Conservation (phyloP, 805 yeast species). For the Yamadazyma endophytica region DNA sequence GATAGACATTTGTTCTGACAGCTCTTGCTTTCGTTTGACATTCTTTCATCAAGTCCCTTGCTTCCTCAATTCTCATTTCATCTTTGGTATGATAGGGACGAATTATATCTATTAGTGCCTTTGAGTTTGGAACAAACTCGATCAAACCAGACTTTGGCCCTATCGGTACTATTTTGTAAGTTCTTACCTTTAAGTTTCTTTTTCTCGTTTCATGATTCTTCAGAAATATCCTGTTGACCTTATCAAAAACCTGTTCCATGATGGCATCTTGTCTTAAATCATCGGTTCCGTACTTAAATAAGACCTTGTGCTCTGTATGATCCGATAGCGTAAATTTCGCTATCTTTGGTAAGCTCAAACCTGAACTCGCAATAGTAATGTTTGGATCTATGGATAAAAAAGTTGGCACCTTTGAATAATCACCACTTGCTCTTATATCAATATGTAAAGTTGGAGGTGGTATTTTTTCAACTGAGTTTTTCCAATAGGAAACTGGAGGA, state of each 20-base stretch:
- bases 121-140: constrained; percentile 81
- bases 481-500: no score
- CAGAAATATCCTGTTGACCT: constrained; percentile 66
- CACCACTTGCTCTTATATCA: constrained; percentile 25
- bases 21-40: constrained; percentile 43
- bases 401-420: constrained; percentile 45
- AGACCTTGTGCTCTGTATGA: constrained; percentile 55
- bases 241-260: constrained; percentile 94
- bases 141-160: constrained; percentile 86
- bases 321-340: constrained; percentile 49
- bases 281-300: constrained; percentile 84
- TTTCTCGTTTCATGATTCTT: constrained; percentile 53
- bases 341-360: constrained; percentile 86
- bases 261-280: constrained; percentile 94
- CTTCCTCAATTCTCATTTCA: constrained; percentile 46
- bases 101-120: constrained; percentile 65
- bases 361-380: constrained; percentile 68
- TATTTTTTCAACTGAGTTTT: constrained; percentile 33
- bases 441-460: constrained; percentile 4
- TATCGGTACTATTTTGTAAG: constrained; percentile 86
- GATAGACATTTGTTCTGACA: constrained; percentile 44
- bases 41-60: constrained; percentile 64
- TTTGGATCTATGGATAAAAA: constrained; percentile 43
- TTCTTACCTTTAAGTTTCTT: constrained; percentile 62
- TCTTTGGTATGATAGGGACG: constrained; percentile 55